Percentiles rank a stretch among this genome's conserved stretches.
Conservation (phyloP, 306 rosid species). For the Quercus agrifolia region DNA sequence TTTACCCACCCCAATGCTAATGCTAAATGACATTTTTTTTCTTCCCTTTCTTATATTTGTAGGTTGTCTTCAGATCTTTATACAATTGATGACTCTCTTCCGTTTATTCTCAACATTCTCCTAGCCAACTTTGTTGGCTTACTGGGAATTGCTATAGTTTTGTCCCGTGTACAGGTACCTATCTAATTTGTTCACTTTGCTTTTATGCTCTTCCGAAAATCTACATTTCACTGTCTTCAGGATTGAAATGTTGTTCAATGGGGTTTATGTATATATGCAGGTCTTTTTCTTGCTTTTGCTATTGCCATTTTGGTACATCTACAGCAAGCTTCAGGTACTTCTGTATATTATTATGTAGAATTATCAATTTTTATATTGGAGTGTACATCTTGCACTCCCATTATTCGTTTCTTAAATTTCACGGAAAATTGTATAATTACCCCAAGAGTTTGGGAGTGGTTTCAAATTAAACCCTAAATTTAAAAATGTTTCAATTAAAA, state of each 20-base stretch:
- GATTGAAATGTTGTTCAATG: constrained; percentile 18
- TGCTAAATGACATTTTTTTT: neutral
- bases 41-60: constrained; percentile 20
- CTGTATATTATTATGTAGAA: neutral
- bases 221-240: constrained; percentile 5
- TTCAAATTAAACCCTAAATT: too few species aligned
- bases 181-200: constrained; percentile 13
- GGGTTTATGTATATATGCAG: constrained; percentile 34
- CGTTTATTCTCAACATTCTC: constrained; percentile 91
- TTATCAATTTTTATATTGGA: neutral
- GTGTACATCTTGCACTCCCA: neutral
- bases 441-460: neutral
- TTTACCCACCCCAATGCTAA: too few species aligned
- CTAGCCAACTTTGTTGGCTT: constrained; percentile 90
- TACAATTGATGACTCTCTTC: constrained; percentile 95
- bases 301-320: constrained; percentile 90
- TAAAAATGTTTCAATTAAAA: too few species aligned
- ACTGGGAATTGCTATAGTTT: constrained; percentile 77
- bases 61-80: constrained; percentile 97
- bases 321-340: constrained; percentile 89
- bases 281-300: constrained; percentile 79
- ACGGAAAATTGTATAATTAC: neutral
- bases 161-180: constrained; percentile 86
- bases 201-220: neutral
- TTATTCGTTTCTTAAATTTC: neutral